Conservation (phyloP, 176 grass and related monocot genomes). For the Cenchrus americanus region DNA sequence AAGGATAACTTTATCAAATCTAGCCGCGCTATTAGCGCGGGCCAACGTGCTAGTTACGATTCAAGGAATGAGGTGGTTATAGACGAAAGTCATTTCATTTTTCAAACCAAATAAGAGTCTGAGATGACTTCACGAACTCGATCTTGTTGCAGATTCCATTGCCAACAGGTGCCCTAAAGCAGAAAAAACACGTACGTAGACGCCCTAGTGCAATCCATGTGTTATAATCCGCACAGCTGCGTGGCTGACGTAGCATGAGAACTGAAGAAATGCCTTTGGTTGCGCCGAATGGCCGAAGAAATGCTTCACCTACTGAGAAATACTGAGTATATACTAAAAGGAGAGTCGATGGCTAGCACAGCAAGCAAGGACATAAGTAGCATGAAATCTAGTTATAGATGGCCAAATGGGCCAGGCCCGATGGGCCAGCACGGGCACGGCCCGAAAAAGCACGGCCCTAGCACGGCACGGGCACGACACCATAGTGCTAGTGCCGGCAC, state of each 20-base stretch:
- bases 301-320: not conserved
- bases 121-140: not conserved
- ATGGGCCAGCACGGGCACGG: no score
- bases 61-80: not conserved
- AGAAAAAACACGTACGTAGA: no score
- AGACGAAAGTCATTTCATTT: not conserved
- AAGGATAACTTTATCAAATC: no score
- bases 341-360: not conserved
- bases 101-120: not conserved
- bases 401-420: no score
- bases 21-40: no score
- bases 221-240: not conserved
- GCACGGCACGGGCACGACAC: no score
- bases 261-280: not conserved
- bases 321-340: no score
- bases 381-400: not conserved
- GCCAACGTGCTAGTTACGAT: no score
- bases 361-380: not conserved
- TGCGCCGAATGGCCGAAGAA: not conserved
- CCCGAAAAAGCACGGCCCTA: no score
- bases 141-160: not conserved
- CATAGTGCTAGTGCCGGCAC: no score
- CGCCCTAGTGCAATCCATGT: no score
- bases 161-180: no score
- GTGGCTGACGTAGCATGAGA: not conserved